These are phyloP conservation scores for Cercophora samala DNA, from an alignment of 495 filamentous ascomycete species.

Conservation along the genomic window DNA sequence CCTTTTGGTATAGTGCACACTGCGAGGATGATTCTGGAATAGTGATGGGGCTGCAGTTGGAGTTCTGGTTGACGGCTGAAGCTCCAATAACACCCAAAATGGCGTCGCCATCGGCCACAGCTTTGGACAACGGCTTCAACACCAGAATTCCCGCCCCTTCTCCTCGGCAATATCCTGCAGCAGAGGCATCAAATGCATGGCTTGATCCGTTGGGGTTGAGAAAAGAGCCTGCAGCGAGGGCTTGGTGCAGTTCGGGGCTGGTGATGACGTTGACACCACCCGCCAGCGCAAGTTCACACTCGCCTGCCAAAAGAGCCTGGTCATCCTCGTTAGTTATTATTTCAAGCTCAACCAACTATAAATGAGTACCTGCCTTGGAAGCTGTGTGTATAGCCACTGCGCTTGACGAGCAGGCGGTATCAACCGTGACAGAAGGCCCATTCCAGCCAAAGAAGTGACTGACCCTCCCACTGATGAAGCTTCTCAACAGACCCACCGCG, in stretches of 20 bases:
- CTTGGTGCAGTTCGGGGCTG: constrained; percentile 48
- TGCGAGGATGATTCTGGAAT: constrained; percentile 50
- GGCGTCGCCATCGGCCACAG: constrained; percentile 45
- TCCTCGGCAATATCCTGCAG: constrained; percentile 61
- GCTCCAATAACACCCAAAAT: constrained; percentile 57
- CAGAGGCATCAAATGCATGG: constrained; percentile 55
- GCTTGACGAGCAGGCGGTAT: constrained; percentile 55
- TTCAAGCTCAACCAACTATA: not conserved
- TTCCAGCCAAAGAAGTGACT: constrained; percentile 49
- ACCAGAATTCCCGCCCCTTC: constrained; percentile 55
- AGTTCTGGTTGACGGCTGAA: constrained; percentile 53
- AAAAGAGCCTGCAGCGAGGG: constrained; percentile 40
- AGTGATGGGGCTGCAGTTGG: constrained; percentile 47
- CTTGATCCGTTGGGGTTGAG: constrained; percentile 42
- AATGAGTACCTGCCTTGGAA: constrained; percentile 16
- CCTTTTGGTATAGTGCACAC: constrained; percentile 43
- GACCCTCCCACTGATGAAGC: constrained; percentile 47
- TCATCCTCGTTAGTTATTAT: not conserved
- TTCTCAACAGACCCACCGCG: constrained; percentile 17
- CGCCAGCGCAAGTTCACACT: constrained; percentile 26
- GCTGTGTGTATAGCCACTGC: constrained; percentile 52
- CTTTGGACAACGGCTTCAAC: constrained; percentile 53
- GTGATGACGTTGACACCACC: constrained; percentile 38
- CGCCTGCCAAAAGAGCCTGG: constrained; percentile 43
- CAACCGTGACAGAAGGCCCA: constrained; percentile 41